Evolutionary conservation across 805 yeast species (phyloP).

Genomic region (Saturnispora diversa): DNA sequence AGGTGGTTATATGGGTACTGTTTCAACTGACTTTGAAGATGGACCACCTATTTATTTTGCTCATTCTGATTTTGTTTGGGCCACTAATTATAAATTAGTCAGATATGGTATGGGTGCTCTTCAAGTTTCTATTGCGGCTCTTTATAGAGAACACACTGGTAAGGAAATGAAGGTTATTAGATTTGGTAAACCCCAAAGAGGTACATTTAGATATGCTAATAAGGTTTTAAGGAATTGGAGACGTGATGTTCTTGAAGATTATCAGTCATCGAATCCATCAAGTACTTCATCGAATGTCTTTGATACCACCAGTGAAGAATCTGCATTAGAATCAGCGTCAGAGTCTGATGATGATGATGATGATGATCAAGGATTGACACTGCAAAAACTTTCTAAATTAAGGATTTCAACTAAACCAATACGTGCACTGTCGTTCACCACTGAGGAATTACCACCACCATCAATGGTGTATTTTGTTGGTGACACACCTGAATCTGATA

Average conservation of each 20-base stretch:
- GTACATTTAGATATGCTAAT: conserved; percentile 78
- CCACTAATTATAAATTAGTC: conserved; percentile 72
- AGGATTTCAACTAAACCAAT: conserved; percentile 21
- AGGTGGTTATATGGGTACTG: conserved; percentile 80
- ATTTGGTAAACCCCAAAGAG: conserved; percentile 85
- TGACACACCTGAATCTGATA: conserved; percentile 85
- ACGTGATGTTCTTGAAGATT: conserved; percentile 65
- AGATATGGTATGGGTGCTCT: conserved; percentile 94
- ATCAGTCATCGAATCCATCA: conserved; percentile 27
- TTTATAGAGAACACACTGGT: conserved; percentile 80
- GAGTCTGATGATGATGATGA: conserved; percentile 21
- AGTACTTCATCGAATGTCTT: conserved; percentile 3
- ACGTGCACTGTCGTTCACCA: conserved; percentile 1
- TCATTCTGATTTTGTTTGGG: conserved; percentile 90
- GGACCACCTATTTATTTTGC: conserved; percentile 84
- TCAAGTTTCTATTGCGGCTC: conserved; percentile 79
- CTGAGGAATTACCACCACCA: conserved; percentile 62
- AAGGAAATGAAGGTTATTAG: conserved; percentile 69
- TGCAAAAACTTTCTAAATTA: conserved; percentile 37
- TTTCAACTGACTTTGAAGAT: conserved; percentile 58
- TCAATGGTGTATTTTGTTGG: conserved; percentile 85
- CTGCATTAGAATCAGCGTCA: conserved; percentile 13
- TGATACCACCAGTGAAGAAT: conserved; percentile 6
- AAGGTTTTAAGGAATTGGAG: conserved; percentile 73
- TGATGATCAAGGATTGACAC: conserved; percentile 38